A percentile compares a stretch with the other conserved stretches of the same genome.
These are phyloP conservation scores for Lithospermum erythrorhizon DNA, from an alignment of 257 asterid species.

Conservation along the genomic window DNA sequence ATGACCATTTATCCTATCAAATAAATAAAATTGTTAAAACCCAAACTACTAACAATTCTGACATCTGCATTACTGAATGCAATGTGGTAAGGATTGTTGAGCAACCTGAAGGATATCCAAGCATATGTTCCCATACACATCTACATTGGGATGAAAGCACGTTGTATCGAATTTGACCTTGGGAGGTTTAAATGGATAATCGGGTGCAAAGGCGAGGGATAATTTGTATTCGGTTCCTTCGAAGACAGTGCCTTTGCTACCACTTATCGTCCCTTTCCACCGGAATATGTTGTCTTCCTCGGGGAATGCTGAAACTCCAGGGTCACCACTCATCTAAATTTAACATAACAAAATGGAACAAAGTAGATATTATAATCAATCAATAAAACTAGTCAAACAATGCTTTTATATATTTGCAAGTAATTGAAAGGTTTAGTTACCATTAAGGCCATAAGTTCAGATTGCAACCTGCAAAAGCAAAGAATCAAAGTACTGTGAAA, in stretches of 20 bases:
- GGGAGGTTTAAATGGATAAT: constrained; percentile 89
- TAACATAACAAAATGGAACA: not conserved
- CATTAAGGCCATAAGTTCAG: constrained; percentile 94
- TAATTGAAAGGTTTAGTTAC: constrained; percentile 22
- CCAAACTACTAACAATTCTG: no score
- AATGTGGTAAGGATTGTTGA: not conserved
- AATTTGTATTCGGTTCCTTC: constrained; percentile 92
- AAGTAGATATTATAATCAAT: not conserved
- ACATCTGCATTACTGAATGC: no score
- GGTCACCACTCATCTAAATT: constrained; percentile 73
- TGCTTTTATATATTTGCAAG: no score
- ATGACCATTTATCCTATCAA: constrained; percentile 85
- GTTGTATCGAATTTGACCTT: constrained; percentile 84
- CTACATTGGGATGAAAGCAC: constrained; percentile 95
- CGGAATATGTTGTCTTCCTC: constrained; percentile 91
- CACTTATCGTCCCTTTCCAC: constrained; percentile 90
- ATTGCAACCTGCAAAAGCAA: constrained; percentile 55
- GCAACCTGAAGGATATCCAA: constrained; percentile 81
- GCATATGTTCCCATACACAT: constrained; percentile 75
- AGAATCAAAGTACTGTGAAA: no score
- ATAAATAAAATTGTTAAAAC: no score
- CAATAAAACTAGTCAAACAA: no score
- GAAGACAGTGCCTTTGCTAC: constrained; percentile 84
- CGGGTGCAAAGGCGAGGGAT: constrained; percentile 59
- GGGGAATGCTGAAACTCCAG: constrained; percentile 89